These are phyloP conservation scores for Solanum pennellii DNA, from an alignment of 257 asterid genomes.

Conservation along the genomic window DNA sequence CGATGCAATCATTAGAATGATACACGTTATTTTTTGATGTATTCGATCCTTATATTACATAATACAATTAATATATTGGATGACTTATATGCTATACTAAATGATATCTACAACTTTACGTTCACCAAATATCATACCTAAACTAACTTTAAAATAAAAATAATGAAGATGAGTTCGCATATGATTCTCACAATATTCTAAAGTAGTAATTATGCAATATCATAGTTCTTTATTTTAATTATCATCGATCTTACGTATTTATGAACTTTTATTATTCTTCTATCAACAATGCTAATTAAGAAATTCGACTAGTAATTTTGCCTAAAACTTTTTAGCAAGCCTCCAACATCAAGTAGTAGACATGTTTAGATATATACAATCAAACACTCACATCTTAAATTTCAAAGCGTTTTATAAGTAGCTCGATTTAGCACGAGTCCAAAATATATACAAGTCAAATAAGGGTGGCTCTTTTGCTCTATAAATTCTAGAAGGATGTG, in stretches of 20 bases:
- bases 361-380: neutral
- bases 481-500: neutral
- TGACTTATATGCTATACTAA: neutral
- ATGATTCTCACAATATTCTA: neutral
- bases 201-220: neutral
- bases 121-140: neutral
- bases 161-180: neutral
- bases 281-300: too few relatives aligned
- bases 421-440: too few relatives aligned
- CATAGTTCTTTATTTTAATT: neutral
- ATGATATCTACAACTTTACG: too few relatives aligned
- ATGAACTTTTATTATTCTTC: too few relatives aligned
- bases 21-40: neutral
- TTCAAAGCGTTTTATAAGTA: neutral
- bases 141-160: too few relatives aligned
- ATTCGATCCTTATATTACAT: neutral
- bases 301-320: fast-evolving
- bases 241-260: neutral
- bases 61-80: neutral
- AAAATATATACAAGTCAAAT: neutral
- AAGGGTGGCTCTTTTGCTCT: neutral
- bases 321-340: neutral
- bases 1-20: neutral
- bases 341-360: neutral
- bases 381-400: too few relatives aligned